Evolutionary conservation across 306 rosid species (phyloP).

Genomic region (Elaeagnus macrophylla): DNA sequence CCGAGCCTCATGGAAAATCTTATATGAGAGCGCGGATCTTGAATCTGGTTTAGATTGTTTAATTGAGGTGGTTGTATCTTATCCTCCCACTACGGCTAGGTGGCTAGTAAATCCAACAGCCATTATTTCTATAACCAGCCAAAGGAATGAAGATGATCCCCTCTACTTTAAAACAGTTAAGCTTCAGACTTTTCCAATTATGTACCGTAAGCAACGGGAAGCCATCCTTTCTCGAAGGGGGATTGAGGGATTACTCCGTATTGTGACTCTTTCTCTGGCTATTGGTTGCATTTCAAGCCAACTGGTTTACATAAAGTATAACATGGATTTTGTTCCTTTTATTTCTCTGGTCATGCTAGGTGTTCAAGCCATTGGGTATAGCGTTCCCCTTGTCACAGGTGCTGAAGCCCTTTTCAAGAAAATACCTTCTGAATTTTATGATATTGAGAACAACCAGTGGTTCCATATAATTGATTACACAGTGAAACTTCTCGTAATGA

Average conservation of each 20-base stretch:
- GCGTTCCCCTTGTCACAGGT: slow-evolving; percentile 71
- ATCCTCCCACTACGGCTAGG: slow-evolving; percentile 75
- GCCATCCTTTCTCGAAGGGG: slow-evolving; percentile 68
- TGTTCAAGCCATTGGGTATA: slow-evolving; percentile 74
- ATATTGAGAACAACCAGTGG: slow-evolving; percentile 51
- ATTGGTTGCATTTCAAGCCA: slow-evolving; percentile 68
- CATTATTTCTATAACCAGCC: slow-evolving; percentile 54
- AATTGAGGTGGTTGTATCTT: slow-evolving; percentile 61
- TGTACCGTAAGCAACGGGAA: slow-evolving; percentile 69
- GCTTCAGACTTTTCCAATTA: slow-evolving; percentile 54
- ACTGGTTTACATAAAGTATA: slow-evolving; percentile 44
- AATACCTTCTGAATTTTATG: slow-evolving; percentile 39
- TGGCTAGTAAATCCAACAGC: slow-evolving; percentile 74
- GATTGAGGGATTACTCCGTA: slow-evolving; percentile 64
- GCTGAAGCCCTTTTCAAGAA: slow-evolving; percentile 81
- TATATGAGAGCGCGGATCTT: slow-evolving; percentile 57
- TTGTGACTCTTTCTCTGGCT: slow-evolving; percentile 72
- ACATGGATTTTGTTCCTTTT: slow-evolving; percentile 58
- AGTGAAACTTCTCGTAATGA: slow-evolving; percentile 66
- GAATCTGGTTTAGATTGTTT: slow-evolving; percentile 79
- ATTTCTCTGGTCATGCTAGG: slow-evolving; percentile 70
- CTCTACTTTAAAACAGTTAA: slow-evolving; percentile 46
- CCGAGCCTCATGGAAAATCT: slow-evolving; percentile 65
- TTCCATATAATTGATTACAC: slow-evolving; percentile 51
- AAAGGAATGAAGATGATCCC: slow-evolving; percentile 58